Conservation (phyloP, 805 yeast species). For the Clavispora phyllophila region DNA sequence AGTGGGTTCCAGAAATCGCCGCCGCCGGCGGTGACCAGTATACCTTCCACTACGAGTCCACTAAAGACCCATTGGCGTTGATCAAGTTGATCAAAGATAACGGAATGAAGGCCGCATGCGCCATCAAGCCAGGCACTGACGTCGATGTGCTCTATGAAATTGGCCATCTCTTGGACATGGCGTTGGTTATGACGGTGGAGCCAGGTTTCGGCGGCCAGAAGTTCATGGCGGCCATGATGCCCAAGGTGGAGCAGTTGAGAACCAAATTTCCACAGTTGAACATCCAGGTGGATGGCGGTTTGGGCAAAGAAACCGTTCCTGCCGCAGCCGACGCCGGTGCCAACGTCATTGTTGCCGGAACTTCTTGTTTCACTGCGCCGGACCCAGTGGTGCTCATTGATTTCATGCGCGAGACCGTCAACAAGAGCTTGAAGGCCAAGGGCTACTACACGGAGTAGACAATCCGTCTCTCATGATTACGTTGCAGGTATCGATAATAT, state of each 20-base stretch:
- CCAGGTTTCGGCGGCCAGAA: constrained; percentile 99
- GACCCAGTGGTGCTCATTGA: constrained; percentile 74
- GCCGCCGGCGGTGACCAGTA: constrained; percentile 93
- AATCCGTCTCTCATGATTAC: no score
- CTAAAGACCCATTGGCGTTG: constrained; percentile 68
- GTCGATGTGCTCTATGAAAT: constrained; percentile 76
- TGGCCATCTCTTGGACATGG: constrained; percentile 82
- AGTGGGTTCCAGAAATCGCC: constrained; percentile 91
- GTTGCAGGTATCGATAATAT: no score
- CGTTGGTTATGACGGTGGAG: constrained; percentile 96
- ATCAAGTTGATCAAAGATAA: constrained; percentile 68
- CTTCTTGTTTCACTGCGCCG: constrained; percentile 81
- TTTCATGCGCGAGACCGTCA: constrained; percentile 61
- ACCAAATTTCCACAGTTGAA: constrained; percentile 68
- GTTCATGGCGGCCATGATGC: constrained; percentile 95
- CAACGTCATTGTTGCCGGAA: constrained; percentile 96
- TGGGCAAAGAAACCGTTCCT: constrained; percentile 79
- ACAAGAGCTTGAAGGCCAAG: constrained; percentile 39
- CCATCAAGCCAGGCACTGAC: constrained; percentile 89
- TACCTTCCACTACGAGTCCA: constrained; percentile 93
- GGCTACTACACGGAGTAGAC: constrained; percentile 28
- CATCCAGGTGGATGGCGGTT: constrained; percentile 96
- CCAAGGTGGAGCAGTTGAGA: constrained; percentile 80
- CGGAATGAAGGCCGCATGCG: constrained; percentile 93
- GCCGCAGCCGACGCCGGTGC: constrained; percentile 97